Percentiles rank a stretch among this genome's conserved stretches.
phyloP scores from a whole-genome alignment of 2,329 filamentous ascomycete species.

The Fusarium compactum region DNA sequence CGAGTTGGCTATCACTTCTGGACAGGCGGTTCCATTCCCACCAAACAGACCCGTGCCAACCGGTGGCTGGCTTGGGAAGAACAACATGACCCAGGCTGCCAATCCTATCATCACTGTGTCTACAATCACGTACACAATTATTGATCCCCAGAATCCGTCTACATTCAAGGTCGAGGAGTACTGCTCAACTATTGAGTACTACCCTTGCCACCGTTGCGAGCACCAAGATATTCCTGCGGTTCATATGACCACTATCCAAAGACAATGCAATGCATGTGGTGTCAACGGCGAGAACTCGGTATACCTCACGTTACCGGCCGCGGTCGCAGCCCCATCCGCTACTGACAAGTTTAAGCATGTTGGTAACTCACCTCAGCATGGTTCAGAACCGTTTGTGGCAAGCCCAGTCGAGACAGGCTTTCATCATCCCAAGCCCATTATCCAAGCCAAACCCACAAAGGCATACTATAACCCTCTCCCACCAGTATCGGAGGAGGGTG shows the following conservation, averaged over 20 bases:
- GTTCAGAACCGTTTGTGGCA: too few relatives aligned
- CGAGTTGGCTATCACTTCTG: too few relatives aligned
- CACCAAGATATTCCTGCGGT: neutral
- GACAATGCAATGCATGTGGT: neutral
- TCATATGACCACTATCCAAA: neutral
- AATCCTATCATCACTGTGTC: neutral
- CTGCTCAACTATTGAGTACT: neutral
- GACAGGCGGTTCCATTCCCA: neutral
- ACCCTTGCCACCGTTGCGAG: neutral
- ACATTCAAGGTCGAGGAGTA: neutral
- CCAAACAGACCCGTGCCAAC: neutral
- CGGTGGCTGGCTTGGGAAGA: neutral
- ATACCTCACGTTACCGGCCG: neutral
- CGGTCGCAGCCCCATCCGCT: neutral
- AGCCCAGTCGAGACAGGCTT: too few relatives aligned
- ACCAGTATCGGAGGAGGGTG: too few relatives aligned
- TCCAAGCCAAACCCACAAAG: too few relatives aligned
- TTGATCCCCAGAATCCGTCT: neutral
- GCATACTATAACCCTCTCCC: too few relatives aligned
- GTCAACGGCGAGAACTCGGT: neutral
- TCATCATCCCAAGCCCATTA: too few relatives aligned
- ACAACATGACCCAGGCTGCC: neutral
- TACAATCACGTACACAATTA: neutral
- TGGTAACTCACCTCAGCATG: neutral
- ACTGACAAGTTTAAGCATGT: neutral